Conservation (phyloP, 768 basidiomycete genomes). For the Podaxis pistillaris region DNA sequence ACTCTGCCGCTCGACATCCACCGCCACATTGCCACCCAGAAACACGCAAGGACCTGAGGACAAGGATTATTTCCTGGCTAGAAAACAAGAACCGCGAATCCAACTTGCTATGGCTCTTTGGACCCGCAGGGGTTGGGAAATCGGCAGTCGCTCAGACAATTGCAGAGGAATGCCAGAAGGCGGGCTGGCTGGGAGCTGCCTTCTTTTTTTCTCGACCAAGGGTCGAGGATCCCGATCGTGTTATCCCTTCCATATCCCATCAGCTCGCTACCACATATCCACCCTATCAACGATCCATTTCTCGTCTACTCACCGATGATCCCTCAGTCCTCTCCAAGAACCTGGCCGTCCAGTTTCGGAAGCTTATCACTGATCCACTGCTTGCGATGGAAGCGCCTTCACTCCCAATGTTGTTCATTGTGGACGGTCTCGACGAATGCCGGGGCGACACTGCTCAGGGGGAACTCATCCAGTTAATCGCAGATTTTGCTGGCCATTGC, state of each 20-base stretch:
- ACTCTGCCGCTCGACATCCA: conserved; percentile 2
- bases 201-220: not conserved
- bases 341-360: not conserved
- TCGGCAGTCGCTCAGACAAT: not conserved
- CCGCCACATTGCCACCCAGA: conserved; percentile 2
- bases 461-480: not conserved
- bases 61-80: not conserved
- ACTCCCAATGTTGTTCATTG: not conserved
- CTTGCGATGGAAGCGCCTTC: too few species aligned
- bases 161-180: not conserved
- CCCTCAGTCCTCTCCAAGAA: not conserved
- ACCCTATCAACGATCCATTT: not conserved
- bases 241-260: not conserved
- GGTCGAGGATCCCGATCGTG: not conserved
- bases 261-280: not conserved
- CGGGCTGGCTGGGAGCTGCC: not conserved
- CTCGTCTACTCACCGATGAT: not conserved
- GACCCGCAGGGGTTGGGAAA: not conserved
- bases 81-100: not conserved
- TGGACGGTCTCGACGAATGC: not conserved
- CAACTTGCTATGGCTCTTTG: not conserved
- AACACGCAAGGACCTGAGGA: not conserved
- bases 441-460: not conserved
- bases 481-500: not conserved
- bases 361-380: not conserved